Conservation (phyloP, 2,329 filamentous ascomycete species). For the Ascochyta lentis region DNA sequence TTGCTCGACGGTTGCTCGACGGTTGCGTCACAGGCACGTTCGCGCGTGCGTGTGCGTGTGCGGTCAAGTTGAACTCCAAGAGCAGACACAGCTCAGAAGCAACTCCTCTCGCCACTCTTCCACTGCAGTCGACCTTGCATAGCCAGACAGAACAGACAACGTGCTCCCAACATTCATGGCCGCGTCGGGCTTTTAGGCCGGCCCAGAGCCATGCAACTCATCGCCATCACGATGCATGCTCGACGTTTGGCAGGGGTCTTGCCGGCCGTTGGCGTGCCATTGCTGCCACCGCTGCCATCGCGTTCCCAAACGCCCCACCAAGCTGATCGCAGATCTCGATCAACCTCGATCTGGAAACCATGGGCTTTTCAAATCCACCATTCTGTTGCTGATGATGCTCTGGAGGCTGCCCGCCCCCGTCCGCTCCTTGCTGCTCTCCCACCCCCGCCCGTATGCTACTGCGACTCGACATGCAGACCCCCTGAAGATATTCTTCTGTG, state of each 20-base stretch:
- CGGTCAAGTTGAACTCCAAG: too few relatives aligned
- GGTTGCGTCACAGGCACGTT: not conserved
- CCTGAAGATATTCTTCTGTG: constrained; percentile 89
- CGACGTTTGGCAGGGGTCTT: not conserved
- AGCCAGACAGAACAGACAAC: not conserved
- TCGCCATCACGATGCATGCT: not conserved
- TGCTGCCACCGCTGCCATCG: not conserved
- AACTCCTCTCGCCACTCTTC: not conserved
- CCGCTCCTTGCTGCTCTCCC: constrained; percentile 24
- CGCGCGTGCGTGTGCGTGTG: too few relatives aligned
- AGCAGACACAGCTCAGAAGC: not conserved
- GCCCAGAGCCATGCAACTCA: not conserved
- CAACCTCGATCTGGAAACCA: not conserved
- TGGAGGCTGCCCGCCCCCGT: constrained; percentile 33
- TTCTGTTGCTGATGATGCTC: constrained; percentile 13
- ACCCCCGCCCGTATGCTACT: not conserved
- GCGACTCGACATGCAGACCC: constrained; percentile 53
- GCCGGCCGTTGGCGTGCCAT: not conserved
- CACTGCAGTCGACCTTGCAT: not conserved
- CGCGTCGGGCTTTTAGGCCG: not conserved
- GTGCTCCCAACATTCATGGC: not conserved
- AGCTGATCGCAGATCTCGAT: not conserved
- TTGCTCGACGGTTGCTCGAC: too few relatives aligned
- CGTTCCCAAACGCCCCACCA: not conserved
- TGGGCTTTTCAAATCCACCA: not conserved